Conservation (phyloP, 345 rosid species). For the Garcia nutans region DNA sequence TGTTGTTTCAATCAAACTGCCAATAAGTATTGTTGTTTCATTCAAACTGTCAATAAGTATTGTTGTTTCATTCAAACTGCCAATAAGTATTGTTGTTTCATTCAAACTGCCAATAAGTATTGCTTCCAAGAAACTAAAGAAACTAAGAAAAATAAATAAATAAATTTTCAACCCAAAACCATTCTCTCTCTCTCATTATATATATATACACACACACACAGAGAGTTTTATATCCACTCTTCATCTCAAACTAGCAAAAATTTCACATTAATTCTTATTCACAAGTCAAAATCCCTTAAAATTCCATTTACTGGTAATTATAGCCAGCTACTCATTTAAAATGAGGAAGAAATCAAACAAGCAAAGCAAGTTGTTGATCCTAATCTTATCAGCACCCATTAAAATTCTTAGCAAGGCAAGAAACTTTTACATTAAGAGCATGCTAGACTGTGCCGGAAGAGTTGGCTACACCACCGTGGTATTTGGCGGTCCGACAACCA, state of each 20-base stretch:
- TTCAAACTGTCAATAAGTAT: too few species aligned
- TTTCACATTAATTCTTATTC: too few species aligned
- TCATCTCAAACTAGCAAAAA: background rate
- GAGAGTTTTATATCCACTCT: background rate
- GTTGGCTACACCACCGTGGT: background rate
- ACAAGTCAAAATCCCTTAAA: too few species aligned
- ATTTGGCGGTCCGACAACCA: background rate
- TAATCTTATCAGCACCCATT: conserved; percentile 16
- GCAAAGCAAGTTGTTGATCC: conserved; percentile 15
- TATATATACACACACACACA: background rate
- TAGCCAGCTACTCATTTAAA: too few species aligned
- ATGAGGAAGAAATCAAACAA: conserved; percentile 18
- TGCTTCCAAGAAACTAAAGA: background rate
- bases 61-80: too few species aligned
- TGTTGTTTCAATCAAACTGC: too few species aligned
- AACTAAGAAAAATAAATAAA: too few species aligned
- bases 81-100: too few species aligned
- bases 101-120: too few species aligned
- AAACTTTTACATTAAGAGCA: conserved; percentile 25
- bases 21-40: too few species aligned
- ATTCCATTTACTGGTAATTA: background rate
- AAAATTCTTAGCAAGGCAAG: conserved; percentile 21
- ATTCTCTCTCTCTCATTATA: too few species aligned
- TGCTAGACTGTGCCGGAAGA: conserved; percentile 20
- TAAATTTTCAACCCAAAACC: background rate